Evolutionary conservation across 305 asterid genomes (phyloP).

Genomic region (Fraxinus sp.): DNA sequence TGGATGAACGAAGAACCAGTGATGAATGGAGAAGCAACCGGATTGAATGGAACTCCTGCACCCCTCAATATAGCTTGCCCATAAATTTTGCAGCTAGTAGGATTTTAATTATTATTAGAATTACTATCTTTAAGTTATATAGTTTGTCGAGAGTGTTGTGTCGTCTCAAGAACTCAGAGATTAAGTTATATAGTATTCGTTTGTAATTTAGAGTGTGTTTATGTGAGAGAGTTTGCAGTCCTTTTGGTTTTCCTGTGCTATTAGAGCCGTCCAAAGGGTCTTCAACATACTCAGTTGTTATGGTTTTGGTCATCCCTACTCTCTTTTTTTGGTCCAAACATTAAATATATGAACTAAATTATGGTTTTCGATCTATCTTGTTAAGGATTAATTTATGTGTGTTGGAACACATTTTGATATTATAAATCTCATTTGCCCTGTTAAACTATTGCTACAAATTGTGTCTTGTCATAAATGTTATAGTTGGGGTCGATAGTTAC

Average conservation of each 20-base stretch:
- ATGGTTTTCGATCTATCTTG: background rate
- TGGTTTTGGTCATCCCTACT: background rate
- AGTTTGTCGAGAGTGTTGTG: slow-evolving; percentile 5
- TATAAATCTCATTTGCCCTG: slow-evolving; percentile 1
- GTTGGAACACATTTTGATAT: background rate
- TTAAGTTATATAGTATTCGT: slow-evolving; percentile 21
- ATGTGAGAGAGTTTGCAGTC: slow-evolving; percentile 16
- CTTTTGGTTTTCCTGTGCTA: slow-evolving; percentile 62
- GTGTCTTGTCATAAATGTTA: slow-evolving; percentile 22
- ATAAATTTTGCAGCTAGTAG: slow-evolving; percentile 73
- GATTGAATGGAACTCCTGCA: slow-evolving; percentile 39
- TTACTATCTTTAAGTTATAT: background rate
- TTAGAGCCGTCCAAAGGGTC: slow-evolving; percentile 57
- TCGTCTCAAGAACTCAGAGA: slow-evolving; percentile 24
- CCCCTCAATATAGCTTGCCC: slow-evolving; percentile 75
- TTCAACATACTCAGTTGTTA: background rate
- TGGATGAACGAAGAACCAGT: slow-evolving; percentile 55
- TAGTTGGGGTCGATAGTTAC: slow-evolving; percentile 35
- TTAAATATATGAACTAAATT: background rate
- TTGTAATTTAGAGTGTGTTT: slow-evolving; percentile 25
- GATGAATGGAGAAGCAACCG: slow-evolving; percentile 30
- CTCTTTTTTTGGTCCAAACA: slow-evolving; percentile 3
- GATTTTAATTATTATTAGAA: slow-evolving; percentile 2
- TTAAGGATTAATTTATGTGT: background rate
- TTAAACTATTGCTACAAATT: background rate